A percentile compares a stretch with the other conserved stretches of the same genome.
These are phyloP conservation scores for Lichtheimia ramosa DNA, from an alignment of 371 early-diverging fungal species.

Conservation along the genomic window DNA sequence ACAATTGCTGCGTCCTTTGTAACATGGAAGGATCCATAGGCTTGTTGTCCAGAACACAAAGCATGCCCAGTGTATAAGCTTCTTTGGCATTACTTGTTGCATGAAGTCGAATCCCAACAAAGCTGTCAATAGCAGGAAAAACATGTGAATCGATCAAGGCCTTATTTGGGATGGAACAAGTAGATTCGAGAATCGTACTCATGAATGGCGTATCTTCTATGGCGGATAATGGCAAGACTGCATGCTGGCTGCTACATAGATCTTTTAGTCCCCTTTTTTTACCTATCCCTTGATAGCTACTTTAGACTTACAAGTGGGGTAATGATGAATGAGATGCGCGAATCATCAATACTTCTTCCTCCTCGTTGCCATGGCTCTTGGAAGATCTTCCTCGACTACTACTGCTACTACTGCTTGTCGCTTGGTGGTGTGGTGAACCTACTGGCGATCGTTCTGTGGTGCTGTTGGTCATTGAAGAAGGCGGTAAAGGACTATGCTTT, in stretches of 20 bases:
- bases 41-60: slow-evolving; percentile 16
- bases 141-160: not conserved
- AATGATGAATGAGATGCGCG: slow-evolving; percentile 7
- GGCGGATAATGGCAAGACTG: not conserved
- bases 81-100: not conserved
- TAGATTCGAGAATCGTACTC: slow-evolving; percentile 6
- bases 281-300: no score
- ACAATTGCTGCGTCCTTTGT: slow-evolving; percentile 10
- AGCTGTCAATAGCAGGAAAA: slow-evolving; percentile 1
- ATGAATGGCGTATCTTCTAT: slow-evolving; percentile 13
- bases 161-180: slow-evolving; percentile 7
- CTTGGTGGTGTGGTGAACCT: not conserved
- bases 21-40: slow-evolving; percentile 11
- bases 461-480: not conserved
- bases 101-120: slow-evolving; percentile 15
- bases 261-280: no score
- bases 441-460: slow-evolving; percentile 6
- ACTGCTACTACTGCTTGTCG: not conserved
- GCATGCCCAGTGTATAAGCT: slow-evolving; percentile 9
- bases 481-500: not conserved
- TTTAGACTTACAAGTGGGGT: not conserved
- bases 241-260: not conserved
- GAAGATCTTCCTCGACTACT: not conserved
- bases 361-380: not conserved
- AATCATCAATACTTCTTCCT: slow-evolving; percentile 8